phyloP scores from a whole-genome alignment of 176 grass and related monocot genomes.

The Eragrostis nindensis region DNA sequence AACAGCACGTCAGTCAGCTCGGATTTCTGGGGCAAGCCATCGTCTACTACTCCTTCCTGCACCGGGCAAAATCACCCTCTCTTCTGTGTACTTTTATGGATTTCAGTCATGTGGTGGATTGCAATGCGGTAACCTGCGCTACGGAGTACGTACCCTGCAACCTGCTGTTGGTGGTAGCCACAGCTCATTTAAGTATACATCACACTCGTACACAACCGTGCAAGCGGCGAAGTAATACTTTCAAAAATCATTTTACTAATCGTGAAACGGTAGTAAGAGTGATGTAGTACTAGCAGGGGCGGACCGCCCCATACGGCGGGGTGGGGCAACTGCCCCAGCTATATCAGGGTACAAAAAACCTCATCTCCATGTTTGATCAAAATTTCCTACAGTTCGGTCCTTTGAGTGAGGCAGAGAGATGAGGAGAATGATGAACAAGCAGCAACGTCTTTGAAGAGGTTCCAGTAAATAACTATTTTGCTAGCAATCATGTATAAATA shows the following conservation, averaged over 20 bases:
- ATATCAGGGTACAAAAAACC: too few species aligned
- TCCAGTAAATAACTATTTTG: too few species aligned
- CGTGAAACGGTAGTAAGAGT: too few species aligned
- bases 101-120: neutral
- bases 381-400: too few species aligned
- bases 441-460: too few species aligned
- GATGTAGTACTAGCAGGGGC: too few species aligned
- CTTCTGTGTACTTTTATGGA: neutral
- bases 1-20: conserved; percentile 32
- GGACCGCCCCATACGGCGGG: too few species aligned
- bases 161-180: neutral
- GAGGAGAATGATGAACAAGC: too few species aligned
- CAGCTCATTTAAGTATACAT: neutral
- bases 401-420: too few species aligned
- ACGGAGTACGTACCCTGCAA: neutral
- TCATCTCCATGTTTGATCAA: too few species aligned
- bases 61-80: neutral
- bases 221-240: neutral
- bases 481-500: too few species aligned
- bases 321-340: too few species aligned
- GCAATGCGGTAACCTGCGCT: neutral
- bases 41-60: neutral
- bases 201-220: neutral
- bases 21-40: conserved; percentile 23
- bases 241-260: neutral